Percentiles rank a stretch among this genome's conserved stretches.
Conservation (phyloP, 2,329 filamentous ascomycete genomes). For the Hortaea werneckii region DNA sequence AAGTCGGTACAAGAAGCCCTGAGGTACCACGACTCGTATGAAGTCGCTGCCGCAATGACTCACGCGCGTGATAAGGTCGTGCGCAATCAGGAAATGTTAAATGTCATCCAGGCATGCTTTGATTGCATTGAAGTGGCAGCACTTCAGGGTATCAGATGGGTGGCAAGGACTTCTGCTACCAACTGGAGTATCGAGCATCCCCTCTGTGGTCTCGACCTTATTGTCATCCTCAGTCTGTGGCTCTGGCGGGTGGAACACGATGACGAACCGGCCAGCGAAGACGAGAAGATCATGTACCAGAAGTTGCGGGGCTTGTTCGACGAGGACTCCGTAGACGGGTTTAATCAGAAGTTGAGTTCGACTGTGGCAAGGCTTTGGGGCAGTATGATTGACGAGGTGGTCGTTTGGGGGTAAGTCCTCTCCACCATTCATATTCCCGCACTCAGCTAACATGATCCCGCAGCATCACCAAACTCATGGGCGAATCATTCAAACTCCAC, state of each 20-base stretch:
- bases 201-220: slow-evolving; percentile 88
- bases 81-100: slow-evolving; percentile 94
- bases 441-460: slow-evolving; percentile 5
- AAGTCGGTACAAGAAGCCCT: slow-evolving; percentile 94
- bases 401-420: slow-evolving; percentile 89
- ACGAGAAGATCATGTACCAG: slow-evolving; percentile 83
- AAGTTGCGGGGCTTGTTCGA: slow-evolving; percentile 85
- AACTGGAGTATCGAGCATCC: slow-evolving; percentile 99
- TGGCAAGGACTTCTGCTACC: slow-evolving; percentile 91
- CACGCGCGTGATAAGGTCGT: slow-evolving; percentile 87
- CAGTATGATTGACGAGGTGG: slow-evolving; percentile 95
- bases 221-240: slow-evolving; percentile 97
- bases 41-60: slow-evolving; percentile 94
- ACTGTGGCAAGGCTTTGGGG: slow-evolving; percentile 93
- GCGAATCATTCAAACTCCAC: slow-evolving; percentile 94
- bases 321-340: slow-evolving; percentile 75
- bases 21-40: slow-evolving; percentile 92
- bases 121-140: slow-evolving; percentile 96
- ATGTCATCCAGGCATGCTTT: slow-evolving; percentile 95
- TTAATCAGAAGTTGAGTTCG: slow-evolving; percentile 80
- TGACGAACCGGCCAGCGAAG: slow-evolving; percentile 76
- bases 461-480: slow-evolving; percentile 90
- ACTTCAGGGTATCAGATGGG: slow-evolving; percentile 89
- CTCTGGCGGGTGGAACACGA: slow-evolving; percentile 99
- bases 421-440: neutral